phyloP scores from a whole-genome alignment of 768 basidiomycete genomes.

The Hericium coralloides region DNA sequence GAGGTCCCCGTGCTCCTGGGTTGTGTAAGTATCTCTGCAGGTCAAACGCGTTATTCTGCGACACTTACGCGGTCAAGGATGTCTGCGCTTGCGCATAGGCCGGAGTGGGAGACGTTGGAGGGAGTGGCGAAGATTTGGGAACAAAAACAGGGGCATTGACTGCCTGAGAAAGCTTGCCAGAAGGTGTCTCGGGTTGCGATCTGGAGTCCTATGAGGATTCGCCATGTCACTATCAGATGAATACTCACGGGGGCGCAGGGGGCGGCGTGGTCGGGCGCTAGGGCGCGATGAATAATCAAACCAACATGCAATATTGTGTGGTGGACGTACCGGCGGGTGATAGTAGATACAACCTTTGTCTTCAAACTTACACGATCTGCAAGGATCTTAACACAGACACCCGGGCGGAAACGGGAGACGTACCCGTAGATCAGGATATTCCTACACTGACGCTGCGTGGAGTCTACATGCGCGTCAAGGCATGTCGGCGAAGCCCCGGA shows the following conservation, averaged over 20 bases:
- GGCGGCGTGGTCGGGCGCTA: slow-evolving; percentile 14
- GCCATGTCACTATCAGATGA: not conserved
- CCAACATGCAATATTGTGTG: too few relatives aligned
- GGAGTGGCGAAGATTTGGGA: slow-evolving; percentile 43
- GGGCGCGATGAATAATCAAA: too few relatives aligned
- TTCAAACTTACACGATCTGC: slow-evolving; percentile 76
- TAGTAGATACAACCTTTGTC: slow-evolving; percentile 81
- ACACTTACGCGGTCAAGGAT: slow-evolving; percentile 12
- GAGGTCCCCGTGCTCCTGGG: slow-evolving; percentile 11
- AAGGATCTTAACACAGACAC: slow-evolving; percentile 1
- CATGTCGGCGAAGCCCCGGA: slow-evolving; percentile 7
- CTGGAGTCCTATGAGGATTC: slow-evolving; percentile 1
- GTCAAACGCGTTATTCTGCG: not conserved
- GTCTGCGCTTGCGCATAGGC: slow-evolving; percentile 15
- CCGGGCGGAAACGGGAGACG: slow-evolving; percentile 8
- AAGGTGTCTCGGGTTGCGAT: slow-evolving; percentile 12
- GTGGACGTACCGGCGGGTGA: slow-evolving; percentile 56
- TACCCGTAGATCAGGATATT: slow-evolving; percentile 91
- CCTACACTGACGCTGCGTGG: slow-evolving; percentile 73
- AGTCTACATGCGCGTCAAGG: slow-evolving; percentile 34
- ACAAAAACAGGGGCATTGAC: slow-evolving; percentile 83
- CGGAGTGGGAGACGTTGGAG: slow-evolving; percentile 15
- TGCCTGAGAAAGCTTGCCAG: slow-evolving; percentile 45
- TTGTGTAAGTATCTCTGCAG: not conserved
- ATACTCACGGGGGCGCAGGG: slow-evolving; percentile 10